Base-by-base conservation (phyloP, 2,329 filamentous ascomycete species). In the Cladobotryum protrusum region DNA sequence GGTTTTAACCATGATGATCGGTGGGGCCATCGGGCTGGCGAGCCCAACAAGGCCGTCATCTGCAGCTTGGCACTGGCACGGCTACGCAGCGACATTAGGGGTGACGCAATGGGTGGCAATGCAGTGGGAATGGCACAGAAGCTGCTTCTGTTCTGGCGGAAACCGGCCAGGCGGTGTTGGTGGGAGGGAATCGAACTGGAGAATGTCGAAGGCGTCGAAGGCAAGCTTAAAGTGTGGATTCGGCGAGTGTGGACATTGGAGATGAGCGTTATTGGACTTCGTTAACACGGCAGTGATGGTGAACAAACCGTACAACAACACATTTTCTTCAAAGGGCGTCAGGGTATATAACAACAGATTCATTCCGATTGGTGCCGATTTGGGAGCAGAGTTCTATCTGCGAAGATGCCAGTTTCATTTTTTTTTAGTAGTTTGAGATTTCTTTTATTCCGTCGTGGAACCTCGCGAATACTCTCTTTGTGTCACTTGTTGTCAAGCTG, bases 71-170 rank as follows among this genome's bases (percentile, higher is more conserved):
- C 92, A 11, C 81, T 99, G 50, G 93, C 93, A 34, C 85, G 93
- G 58, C 79, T 99, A 59, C 86, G 93, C 48, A 97, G 90, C 53
- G 93, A 97, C 61, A 90, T 95, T 61, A 84, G 89, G 48, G 89
- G 91, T 59, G 85, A 84, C 61, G 82, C 85, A 52, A 79, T 82
- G 72, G 75, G 87, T 46, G 83, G 79, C 58, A 90, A 85, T 65
- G 87, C 89, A 1, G 89, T 97, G 15, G 92, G 92, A 47, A 99
- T 99, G 93, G 93, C 93, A 12, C 93, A 99, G 69, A 99, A 99
- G 72, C 79, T 99, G 43, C 78, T 99, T 13, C 78, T 99, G 3
- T 99, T 99, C 75, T 99, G 93, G 93, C 82, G 93, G 57, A 99
- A 99, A 71, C 93, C 93, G 14, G 93, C 93, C 13, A 78, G 93